Conservation (phyloP, 106 monocot species). For the Phalaenopsis aphrodite region DNA sequence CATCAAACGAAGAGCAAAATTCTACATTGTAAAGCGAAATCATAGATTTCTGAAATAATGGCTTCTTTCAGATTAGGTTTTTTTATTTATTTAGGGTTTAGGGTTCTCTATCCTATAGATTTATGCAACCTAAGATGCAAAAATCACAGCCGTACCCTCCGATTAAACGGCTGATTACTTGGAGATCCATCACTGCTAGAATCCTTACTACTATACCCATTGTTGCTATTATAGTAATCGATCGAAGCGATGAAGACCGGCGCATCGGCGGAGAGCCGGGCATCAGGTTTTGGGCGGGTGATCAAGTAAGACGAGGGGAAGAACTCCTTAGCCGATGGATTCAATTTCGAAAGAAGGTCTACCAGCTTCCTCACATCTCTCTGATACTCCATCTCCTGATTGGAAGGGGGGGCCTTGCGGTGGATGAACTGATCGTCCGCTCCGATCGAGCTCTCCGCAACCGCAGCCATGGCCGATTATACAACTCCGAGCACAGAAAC, state of each 20-base stretch:
- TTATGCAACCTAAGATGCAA: not conserved
- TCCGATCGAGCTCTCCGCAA: constrained; percentile 36
- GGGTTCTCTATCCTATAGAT: not conserved
- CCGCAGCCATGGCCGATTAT: constrained; percentile 25
- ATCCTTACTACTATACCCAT: constrained; percentile 17
- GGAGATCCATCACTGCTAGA: constrained; percentile 32
- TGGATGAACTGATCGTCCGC: constrained; percentile 26
- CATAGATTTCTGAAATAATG: not conserved
- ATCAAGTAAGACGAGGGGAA: constrained; percentile 45
- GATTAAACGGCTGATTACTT: constrained; percentile 8
- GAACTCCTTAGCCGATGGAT: constrained; percentile 95
- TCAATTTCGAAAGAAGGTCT: constrained; percentile 77
- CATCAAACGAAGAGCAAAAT: not conserved
- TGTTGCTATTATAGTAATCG: constrained; percentile 4
- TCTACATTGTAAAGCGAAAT: not conserved
- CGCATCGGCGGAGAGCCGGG: constrained; percentile 45
- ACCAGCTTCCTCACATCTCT: constrained; percentile 54
- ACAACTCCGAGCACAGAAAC: not conserved
- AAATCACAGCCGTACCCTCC: constrained; percentile 11
- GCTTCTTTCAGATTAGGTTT: not conserved
- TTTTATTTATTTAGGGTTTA: not conserved
- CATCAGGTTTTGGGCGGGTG: constrained; percentile 17
- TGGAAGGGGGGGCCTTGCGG: constrained; percentile 11
- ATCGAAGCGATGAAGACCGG: constrained; percentile 28
- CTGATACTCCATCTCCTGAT: constrained; percentile 29